phyloP scores from a whole-genome alignment of 2,329 filamentous ascomycete genomes.

The Paramyrothecium sp. region DNA sequence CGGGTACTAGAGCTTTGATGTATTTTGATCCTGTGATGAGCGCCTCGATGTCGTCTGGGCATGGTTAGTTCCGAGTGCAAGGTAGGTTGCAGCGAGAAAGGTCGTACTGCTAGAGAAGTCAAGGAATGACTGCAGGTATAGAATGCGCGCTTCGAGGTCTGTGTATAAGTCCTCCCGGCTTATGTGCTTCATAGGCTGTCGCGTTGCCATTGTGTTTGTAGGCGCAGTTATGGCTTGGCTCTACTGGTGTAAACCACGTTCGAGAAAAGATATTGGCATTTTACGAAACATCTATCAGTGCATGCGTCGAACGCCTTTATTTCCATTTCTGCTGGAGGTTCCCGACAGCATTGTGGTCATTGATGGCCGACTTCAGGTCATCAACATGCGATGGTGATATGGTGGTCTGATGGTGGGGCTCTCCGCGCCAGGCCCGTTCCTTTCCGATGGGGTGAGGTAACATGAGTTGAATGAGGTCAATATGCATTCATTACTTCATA shows the following conservation, averaged over 20 bases:
- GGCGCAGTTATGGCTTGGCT: slow-evolving; percentile 1
- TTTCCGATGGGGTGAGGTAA: no score
- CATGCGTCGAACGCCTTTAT: no score
- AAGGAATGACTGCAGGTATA: slow-evolving; percentile 73
- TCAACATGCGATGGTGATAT: neutral
- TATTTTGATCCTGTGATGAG: slow-evolving; percentile 70
- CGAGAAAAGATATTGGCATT: no score
- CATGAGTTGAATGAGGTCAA: no score
- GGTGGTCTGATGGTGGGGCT: neutral
- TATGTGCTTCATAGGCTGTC: slow-evolving; percentile 54
- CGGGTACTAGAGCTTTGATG: slow-evolving; percentile 78
- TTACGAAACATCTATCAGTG: no score
- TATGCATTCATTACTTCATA: no score
- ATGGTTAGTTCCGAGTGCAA: neutral
- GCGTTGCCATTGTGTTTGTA: slow-evolving; percentile 24
- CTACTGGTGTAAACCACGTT: no score
- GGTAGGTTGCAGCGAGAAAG: neutral
- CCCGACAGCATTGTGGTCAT: neutral
- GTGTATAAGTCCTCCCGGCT: slow-evolving; percentile 71
- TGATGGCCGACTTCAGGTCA: neutral
- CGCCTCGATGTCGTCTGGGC: slow-evolving; percentile 69
- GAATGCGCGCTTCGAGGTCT: slow-evolving; percentile 65
- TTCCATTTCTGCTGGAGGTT: neutral
- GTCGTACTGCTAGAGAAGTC: slow-evolving; percentile 69
- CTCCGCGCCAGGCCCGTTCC: neutral